phyloP scores from a whole-genome alignment of 2,329 filamentous ascomycete species.

The Cordyceps fumosorosea region DNA sequence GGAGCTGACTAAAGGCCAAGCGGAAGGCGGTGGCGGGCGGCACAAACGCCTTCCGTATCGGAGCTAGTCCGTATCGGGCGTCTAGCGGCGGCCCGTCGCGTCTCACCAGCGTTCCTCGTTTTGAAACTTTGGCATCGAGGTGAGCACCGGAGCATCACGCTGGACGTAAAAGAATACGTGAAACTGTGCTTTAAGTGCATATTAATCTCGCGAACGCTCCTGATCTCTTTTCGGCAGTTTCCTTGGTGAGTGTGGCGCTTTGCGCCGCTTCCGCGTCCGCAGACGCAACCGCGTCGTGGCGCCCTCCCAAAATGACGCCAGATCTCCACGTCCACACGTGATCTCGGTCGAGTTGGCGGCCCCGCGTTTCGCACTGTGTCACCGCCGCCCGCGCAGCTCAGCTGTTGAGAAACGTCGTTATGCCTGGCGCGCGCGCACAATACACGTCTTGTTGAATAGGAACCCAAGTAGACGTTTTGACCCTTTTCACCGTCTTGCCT shows the following conservation, averaged over 20 bases:
- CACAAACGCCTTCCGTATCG: not conserved
- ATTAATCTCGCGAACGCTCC: not conserved
- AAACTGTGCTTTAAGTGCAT: not conserved
- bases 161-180: not conserved
- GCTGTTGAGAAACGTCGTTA: not conserved
- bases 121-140: not conserved
- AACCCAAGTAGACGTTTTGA: too few species aligned
- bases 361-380: not conserved
- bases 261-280: not conserved
- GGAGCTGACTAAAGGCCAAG: not conserved
- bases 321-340: not conserved
- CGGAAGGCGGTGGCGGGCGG: not conserved
- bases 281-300: not conserved
- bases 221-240: not conserved
- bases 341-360: not conserved
- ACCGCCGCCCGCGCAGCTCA: not conserved
- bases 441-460: not conserved
- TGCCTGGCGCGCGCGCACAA: not conserved
- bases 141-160: not conserved
- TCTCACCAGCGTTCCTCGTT: slow-evolving; percentile 5
- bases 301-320: not conserved
- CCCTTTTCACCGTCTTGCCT: not conserved
- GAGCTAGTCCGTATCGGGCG: not conserved
- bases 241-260: not conserved
- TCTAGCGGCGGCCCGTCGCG: slow-evolving; percentile 2